These are phyloP conservation scores for Picea abies DNA, from an alignment of 83 land plant species.

Conservation along the genomic window DNA sequence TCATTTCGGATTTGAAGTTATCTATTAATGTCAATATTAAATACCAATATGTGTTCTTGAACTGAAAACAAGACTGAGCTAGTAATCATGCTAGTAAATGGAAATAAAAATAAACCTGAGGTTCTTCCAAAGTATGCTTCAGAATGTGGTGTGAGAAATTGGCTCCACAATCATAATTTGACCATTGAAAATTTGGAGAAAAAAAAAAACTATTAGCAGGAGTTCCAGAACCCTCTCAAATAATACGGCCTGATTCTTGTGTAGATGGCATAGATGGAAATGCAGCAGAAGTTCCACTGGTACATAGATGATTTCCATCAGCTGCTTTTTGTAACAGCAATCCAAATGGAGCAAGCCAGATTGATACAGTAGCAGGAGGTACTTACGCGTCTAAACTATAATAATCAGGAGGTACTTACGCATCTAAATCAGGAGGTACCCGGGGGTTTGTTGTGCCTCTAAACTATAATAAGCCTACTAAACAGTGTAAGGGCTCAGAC, in stretches of 20 bases:
- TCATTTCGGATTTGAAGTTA: too few relatives aligned
- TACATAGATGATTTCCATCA: conserved; percentile 32
- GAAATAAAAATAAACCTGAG: conserved; percentile 47
- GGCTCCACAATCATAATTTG: conserved; percentile 19
- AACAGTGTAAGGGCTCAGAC: too few relatives aligned
- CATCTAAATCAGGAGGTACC: too few relatives aligned
- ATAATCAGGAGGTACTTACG: too few relatives aligned
- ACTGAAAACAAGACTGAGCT: neutral
- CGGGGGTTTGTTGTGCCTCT: too few relatives aligned
- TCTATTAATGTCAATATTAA: too few relatives aligned
- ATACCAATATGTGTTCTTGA: too few relatives aligned
- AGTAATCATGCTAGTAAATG: neutral
- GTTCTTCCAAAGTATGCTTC: conserved; percentile 83
- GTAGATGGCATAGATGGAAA: conserved; percentile 27
- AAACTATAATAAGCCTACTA: too few relatives aligned
- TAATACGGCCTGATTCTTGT: conserved; percentile 43
- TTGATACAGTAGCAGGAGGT: conserved; percentile 39
- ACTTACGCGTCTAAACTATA: too few relatives aligned
- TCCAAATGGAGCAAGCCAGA: conserved; percentile 92
- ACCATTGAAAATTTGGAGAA: conserved; percentile 9
- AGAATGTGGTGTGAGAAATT: conserved; percentile 68
- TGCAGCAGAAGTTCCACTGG: conserved; percentile 25
- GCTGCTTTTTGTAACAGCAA: conserved; percentile 70
- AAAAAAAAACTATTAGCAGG: conserved; percentile 17
- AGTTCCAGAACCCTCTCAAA: conserved; percentile 35